These are phyloP conservation scores for Trichoderma aggressivum DNA, from an alignment of 2,329 filamentous ascomycete species.

Conservation along the genomic window DNA sequence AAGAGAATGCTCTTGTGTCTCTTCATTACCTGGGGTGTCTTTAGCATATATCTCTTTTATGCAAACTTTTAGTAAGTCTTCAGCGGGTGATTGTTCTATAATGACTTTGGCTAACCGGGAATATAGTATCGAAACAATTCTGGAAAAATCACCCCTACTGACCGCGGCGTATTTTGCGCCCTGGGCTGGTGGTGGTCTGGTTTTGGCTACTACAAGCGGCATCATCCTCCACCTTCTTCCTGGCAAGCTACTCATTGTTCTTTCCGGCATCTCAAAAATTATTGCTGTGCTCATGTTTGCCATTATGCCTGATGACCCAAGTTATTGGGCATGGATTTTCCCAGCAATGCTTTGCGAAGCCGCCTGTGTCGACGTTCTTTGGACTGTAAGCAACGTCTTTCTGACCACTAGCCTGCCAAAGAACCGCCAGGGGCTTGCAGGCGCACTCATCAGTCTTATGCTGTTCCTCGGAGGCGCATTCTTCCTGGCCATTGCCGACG, in stretches of 20 bases:
- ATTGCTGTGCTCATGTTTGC: conserved; percentile 53
- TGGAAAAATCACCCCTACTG: conserved; percentile 50
- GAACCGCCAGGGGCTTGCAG: conserved; percentile 60
- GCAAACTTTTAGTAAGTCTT: conserved; percentile 57
- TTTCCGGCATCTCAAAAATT: conserved; percentile 51
- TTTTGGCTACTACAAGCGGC: conserved; percentile 53
- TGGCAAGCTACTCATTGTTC: conserved; percentile 49
- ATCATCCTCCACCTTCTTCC: conserved; percentile 54
- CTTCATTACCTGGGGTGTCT: conserved; percentile 50
- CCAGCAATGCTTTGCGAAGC: conserved; percentile 59
- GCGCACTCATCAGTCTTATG: conserved; percentile 60
- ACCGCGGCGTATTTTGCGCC: conserved; percentile 59
- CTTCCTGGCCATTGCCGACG: conserved; percentile 61
- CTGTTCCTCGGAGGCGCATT: conserved; percentile 62
- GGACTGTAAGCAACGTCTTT: conserved; percentile 65
- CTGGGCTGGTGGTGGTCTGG: conserved; percentile 55
- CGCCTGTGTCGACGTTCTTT: conserved; percentile 63
- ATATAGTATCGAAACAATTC: conserved; percentile 49
- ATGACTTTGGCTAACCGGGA: conserved; percentile 6
- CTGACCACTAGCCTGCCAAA: conserved; percentile 60
- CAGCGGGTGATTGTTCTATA: rapidly evolving
- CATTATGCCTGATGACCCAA: conserved; percentile 48
- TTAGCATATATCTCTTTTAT: conserved; percentile 62
- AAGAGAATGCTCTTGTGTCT: conserved; percentile 52
- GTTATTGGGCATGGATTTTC: conserved; percentile 64